These are phyloP conservation scores for Colletotrichum destructivum DNA, from an alignment of 2,329 filamentous ascomycete genomes.

Conservation along the genomic window DNA sequence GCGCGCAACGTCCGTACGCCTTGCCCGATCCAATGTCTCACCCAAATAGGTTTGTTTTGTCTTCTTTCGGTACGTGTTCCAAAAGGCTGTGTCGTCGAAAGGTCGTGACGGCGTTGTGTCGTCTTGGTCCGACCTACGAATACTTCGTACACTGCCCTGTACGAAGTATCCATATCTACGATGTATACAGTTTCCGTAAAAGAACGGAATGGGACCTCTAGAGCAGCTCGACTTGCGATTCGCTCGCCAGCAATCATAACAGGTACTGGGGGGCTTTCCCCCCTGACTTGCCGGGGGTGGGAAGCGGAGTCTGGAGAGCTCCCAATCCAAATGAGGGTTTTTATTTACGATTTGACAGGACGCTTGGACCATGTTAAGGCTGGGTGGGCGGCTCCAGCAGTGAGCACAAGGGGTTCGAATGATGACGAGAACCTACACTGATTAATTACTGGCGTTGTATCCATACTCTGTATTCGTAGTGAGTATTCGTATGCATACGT, in stretches of 20 bases:
- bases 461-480: too few species aligned
- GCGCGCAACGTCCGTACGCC: neutral
- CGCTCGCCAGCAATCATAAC: slow-evolving; percentile 39
- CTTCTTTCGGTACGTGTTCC: neutral
- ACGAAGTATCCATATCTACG: too few species aligned
- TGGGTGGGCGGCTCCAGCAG: slow-evolving; percentile 16
- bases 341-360: slow-evolving; percentile 42
- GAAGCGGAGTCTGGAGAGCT: neutral
- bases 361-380: slow-evolving; percentile 41
- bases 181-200: too few species aligned
- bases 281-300: slow-evolving; percentile 16
- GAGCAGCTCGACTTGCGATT: slow-evolving; percentile 29
- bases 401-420: too few species aligned
- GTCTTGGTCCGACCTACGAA: slow-evolving; percentile 24
- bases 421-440: too few species aligned
- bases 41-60: neutral
- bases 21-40: slow-evolving; percentile 2
- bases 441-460: too few species aligned
- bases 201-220: too few species aligned
- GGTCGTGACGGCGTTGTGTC: slow-evolving; percentile 21
- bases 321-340: slow-evolving; percentile 26
- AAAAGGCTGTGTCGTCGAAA: neutral
- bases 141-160: too few species aligned
- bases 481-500: too few species aligned
- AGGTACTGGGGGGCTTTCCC: slow-evolving; percentile 29